phyloP scores from a whole-genome alignment of 306 rosid species.

The Parietaria judaica region DNA sequence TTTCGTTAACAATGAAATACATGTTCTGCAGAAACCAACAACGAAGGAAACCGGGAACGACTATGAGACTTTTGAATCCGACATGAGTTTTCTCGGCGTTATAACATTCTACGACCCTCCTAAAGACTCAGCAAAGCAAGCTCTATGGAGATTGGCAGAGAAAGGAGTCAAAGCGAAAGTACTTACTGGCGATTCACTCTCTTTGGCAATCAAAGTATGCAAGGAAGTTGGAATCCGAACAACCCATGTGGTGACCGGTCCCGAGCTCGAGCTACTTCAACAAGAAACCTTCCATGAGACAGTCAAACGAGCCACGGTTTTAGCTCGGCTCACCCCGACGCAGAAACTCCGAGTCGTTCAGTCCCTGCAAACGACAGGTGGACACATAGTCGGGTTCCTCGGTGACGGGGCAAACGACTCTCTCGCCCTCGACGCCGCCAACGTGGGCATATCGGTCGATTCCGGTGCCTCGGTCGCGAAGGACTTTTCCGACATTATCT shows the following conservation, averaged over 20 bases:
- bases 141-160: constrained; percentile 62
- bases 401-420: constrained; percentile 84
- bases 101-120: constrained; percentile 86
- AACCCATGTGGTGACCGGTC: constrained; percentile 63
- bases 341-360: constrained; percentile 74
- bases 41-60: constrained; percentile 17
- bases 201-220: constrained; percentile 60
- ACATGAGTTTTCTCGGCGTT: constrained; percentile 71
- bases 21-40: constrained; percentile 21
- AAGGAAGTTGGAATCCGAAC: constrained; percentile 76
- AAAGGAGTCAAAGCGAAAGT: constrained; percentile 84
- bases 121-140: constrained; percentile 82
- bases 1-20: background rate
- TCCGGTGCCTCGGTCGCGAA: constrained; percentile 78
- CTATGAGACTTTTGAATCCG: constrained; percentile 40
- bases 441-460: constrained; percentile 77
- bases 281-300: constrained; percentile 62
- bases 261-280: constrained; percentile 62
- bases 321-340: constrained; percentile 75
- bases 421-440: constrained; percentile 69
- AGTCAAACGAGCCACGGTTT: constrained; percentile 59
- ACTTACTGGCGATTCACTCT: constrained; percentile 68
- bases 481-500: constrained; percentile 73
- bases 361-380: constrained; percentile 60
- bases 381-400: constrained; percentile 62